These are phyloP conservation scores for Leishmania turanica DNA, from an alignment of 208 protist species.

Conservation along the genomic window DNA sequence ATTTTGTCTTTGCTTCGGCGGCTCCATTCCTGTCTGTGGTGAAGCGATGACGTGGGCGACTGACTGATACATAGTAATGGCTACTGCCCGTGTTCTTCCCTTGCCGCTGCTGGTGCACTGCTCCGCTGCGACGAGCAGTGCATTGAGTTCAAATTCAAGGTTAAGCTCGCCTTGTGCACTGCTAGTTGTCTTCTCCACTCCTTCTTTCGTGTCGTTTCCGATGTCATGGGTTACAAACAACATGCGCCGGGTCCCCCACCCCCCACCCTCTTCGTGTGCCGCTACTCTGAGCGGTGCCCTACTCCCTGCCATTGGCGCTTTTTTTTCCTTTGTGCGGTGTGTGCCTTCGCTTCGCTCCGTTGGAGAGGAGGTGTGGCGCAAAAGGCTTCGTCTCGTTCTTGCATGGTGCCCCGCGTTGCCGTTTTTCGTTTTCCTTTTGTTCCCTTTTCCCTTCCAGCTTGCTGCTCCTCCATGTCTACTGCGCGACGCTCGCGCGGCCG, in stretches of 20 bases:
- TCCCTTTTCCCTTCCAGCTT: neutral
- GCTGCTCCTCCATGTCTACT: neutral
- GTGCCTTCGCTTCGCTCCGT: neutral
- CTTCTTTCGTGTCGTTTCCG: neutral
- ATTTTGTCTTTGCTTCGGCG: neutral
- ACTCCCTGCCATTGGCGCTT: neutral
- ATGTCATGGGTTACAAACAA: neutral
- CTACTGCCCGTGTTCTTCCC: neutral
- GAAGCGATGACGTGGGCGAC: neutral
- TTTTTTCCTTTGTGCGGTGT: neutral
- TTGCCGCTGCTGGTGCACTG: neutral
- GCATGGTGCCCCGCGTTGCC: no score
- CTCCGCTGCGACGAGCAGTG: neutral
- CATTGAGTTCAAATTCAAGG: neutral
- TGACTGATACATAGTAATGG: neutral
- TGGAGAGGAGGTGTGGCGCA: neutral
- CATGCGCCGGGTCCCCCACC: neutral
- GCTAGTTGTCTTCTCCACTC: neutral
- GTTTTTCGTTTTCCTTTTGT: neutral
- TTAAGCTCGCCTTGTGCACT: neutral
- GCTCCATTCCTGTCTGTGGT: neutral
- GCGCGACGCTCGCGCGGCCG: slow-evolving; percentile 10
- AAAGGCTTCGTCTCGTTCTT: neutral
- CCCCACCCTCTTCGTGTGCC: neutral
- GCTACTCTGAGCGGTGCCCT: neutral